phyloP scores from a whole-genome alignment of 2,329 filamentous ascomycete species.

The Trichophyton benhamiae region DNA sequence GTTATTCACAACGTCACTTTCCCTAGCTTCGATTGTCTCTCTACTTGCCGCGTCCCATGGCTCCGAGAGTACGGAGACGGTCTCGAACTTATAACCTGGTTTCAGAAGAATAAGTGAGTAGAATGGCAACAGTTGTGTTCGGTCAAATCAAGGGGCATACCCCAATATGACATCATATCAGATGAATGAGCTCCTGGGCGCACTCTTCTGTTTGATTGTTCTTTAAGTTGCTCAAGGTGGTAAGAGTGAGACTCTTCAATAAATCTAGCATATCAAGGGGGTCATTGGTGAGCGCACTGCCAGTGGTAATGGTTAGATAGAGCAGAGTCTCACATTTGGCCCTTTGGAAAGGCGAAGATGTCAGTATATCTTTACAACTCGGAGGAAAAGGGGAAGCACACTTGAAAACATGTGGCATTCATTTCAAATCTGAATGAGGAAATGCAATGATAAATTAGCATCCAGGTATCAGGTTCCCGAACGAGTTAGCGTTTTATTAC shows the following conservation, averaged over 20 bases:
- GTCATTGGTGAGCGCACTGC: not conserved
- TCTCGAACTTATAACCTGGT: slow-evolving; percentile 91
- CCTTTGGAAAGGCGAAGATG: slow-evolving; percentile 29
- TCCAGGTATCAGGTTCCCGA: slow-evolving; percentile 5
- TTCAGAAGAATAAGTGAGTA: slow-evolving; percentile 1
- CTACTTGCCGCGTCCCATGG: slow-evolving; percentile 62
- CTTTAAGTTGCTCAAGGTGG: slow-evolving; percentile 50
- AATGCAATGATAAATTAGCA: not conserved
- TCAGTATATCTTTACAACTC: not conserved
- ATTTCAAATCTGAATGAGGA: slow-evolving; percentile 64
- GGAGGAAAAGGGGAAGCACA: slow-evolving; percentile 31
- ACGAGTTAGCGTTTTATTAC: slow-evolving; percentile 32
- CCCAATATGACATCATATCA: slow-evolving; percentile 88
- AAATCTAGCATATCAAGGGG: slow-evolving; percentile 47
- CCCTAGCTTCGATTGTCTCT: slow-evolving; percentile 66
- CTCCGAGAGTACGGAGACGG: slow-evolving; percentile 60
- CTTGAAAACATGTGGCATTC: slow-evolving; percentile 86
- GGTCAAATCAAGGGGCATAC: slow-evolving; percentile 34
- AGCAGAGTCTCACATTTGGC: slow-evolving; percentile 39
- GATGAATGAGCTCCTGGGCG: slow-evolving; percentile 49
- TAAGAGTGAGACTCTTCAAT: slow-evolving; percentile 80
- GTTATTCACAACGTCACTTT: slow-evolving; percentile 65
- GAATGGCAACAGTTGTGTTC: slow-evolving; percentile 3
- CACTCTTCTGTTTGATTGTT: slow-evolving; percentile 42
- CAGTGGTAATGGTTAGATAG: not conserved